phyloP scores from a whole-genome alignment of 2,329 filamentous ascomycete genomes.

The Penicillium sp. region DNA sequence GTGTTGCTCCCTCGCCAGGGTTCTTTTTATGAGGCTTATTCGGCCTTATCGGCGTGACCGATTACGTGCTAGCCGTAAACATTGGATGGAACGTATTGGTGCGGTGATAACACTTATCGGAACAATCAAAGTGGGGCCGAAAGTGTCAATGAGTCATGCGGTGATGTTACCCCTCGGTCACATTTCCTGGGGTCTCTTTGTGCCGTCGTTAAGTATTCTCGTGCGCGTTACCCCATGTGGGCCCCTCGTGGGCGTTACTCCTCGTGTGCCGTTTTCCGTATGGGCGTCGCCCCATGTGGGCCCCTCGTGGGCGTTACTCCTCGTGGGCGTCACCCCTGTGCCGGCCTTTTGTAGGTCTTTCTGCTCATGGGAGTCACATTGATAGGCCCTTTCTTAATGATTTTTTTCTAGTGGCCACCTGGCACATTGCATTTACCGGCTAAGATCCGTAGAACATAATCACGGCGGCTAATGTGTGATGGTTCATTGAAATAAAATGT shows the following conservation, averaged over 20 bases:
- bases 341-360: no score
- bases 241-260: neutral
- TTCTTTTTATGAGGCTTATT: neutral
- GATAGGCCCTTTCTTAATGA: neutral
- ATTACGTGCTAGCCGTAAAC: neutral
- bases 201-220: neutral
- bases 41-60: neutral
- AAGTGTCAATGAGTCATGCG: neutral
- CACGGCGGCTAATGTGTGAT: neutral
- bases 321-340: no score
- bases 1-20: neutral
- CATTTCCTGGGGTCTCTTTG: neutral
- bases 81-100: neutral
- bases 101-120: neutral
- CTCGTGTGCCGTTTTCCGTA: no score
- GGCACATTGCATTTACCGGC: neutral
- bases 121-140: neutral
- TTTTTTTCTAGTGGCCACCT: no score
- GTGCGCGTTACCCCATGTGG: neutral
- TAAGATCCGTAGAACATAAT: neutral
- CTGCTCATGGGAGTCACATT: no score
- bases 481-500: neutral
- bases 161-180: neutral
- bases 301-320: neutral
- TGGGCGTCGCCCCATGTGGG: neutral